A percentile compares a stretch with the other conserved stretches of the same genome.
Evolutionary conservation across 1,284 basidiomycete species (phyloP).

Genomic region (Tilletia indica): DNA sequence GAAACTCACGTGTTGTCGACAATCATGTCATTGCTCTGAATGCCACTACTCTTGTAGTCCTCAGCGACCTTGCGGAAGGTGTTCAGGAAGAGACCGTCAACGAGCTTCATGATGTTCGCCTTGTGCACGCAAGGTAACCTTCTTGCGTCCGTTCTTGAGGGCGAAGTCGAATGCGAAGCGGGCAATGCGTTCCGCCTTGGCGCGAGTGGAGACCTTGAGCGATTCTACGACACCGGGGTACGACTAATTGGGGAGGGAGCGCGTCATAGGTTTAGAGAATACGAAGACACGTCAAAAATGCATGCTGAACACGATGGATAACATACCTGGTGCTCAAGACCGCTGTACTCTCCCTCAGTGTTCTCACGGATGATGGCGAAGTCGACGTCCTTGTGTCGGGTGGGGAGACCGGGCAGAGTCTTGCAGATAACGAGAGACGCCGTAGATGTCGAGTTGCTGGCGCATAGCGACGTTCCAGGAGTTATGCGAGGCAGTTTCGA

Average conservation of each 20-base stretch:
- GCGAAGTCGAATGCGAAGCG: slow-evolving; percentile 99
- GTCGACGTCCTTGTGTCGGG: slow-evolving; percentile 93
- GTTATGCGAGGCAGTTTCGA: slow-evolving; percentile 91
- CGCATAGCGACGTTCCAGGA: slow-evolving; percentile 99
- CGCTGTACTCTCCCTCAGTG: slow-evolving; percentile 99
- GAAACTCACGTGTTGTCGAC: slow-evolving; percentile 86
- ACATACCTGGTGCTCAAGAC: slow-evolving; percentile 81
- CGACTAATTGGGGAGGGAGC: slow-evolving; percentile 58
- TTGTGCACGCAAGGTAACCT: slow-evolving; percentile 99
- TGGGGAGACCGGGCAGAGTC: slow-evolving; percentile 93
- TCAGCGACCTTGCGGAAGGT: slow-evolving; percentile 95
- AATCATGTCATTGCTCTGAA: slow-evolving; percentile 96
- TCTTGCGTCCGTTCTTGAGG: slow-evolving; percentile 97
- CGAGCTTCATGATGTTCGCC: slow-evolving; percentile 99
- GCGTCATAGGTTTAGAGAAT: not conserved
- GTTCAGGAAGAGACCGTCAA: slow-evolving; percentile 98
- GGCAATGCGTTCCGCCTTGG: slow-evolving; percentile 93
- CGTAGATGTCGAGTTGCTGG: slow-evolving; percentile 98
- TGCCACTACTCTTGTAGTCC: slow-evolving; percentile 85
- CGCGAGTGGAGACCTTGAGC: slow-evolving; percentile 92
- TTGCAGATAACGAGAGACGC: slow-evolving; percentile 98
- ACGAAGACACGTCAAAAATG: not conserved
- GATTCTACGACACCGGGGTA: slow-evolving; percentile 98
- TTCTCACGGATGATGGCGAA: slow-evolving; percentile 99
- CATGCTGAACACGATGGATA: not conserved